phyloP scores from a whole-genome alignment of 2,329 filamentous ascomycete species.

The Fusarium albosuccineum region DNA sequence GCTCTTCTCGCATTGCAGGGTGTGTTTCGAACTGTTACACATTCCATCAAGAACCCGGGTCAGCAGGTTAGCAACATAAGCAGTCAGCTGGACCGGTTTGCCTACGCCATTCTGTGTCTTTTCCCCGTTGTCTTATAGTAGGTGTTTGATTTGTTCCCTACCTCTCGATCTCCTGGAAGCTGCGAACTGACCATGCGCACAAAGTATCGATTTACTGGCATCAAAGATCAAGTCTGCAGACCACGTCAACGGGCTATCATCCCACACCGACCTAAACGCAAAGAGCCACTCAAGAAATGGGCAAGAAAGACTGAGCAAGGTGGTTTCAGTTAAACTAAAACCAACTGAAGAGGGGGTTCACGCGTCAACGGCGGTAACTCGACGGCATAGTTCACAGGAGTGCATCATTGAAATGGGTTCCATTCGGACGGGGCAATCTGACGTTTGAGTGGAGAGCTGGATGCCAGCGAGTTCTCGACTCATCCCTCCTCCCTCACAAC shows the following conservation, averaged over 20 bases:
- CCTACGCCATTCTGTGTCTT: neutral
- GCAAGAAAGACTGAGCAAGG: neutral
- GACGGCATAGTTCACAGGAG: slow-evolving; percentile 1
- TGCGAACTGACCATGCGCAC: neutral
- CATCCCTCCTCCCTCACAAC: too few species aligned
- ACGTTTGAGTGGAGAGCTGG: neutral
- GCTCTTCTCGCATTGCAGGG: slow-evolving; percentile 52
- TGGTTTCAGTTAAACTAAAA: neutral
- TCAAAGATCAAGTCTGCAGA: neutral
- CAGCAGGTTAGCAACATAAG: neutral
- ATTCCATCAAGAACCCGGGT: slow-evolving; percentile 24
- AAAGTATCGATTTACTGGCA: slow-evolving; percentile 1
- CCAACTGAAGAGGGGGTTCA: neutral
- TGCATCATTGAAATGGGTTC: neutral
- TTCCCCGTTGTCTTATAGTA: slow-evolving; percentile 5
- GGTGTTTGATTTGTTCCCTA: neutral
- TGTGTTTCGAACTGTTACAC: slow-evolving; percentile 52
- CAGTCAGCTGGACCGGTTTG: neutral
- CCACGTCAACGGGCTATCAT: neutral
- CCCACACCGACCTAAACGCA: neutral
- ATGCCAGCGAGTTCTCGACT: neutral
- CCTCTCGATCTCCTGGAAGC: neutral
- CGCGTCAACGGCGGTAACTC: neutral
- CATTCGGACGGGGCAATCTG: neutral
- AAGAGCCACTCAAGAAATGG: neutral